Evolutionary conservation across 805 yeast genomes (phyloP).

Genomic region (Vanderwaltozyma polyspora): DNA sequence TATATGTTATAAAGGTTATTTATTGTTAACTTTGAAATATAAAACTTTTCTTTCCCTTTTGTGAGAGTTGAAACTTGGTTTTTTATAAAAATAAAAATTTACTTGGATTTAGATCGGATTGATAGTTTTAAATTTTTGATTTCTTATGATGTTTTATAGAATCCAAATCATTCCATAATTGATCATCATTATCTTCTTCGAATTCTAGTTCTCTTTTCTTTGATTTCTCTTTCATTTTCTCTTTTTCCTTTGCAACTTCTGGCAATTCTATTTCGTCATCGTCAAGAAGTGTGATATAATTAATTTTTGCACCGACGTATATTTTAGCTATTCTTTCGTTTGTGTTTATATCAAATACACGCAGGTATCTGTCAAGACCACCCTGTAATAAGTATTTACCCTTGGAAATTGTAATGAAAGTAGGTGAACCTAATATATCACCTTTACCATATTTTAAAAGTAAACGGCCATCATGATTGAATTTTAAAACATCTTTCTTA

Average conservation of each 20-base stretch:
- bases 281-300: conserved; percentile 14
- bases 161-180: conserved; percentile 23
- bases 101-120: too few species aligned
- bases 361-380: conserved; percentile 76
- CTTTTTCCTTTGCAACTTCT: conserved; percentile 11
- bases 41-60: too few species aligned
- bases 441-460: conserved; percentile 69
- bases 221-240: conserved; percentile 26
- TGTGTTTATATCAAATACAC: conserved; percentile 56
- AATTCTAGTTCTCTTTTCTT: conserved; percentile 26
- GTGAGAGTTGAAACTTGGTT: too few species aligned
- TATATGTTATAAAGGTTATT: too few species aligned
- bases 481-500: conserved; percentile 51
- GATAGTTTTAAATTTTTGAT: too few species aligned
- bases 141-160: conserved; percentile 2
- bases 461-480: conserved; percentile 40
- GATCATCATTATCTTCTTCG: conserved; percentile 27
- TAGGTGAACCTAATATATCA: conserved; percentile 50
- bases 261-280: conserved; percentile 30
- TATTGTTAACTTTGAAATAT: too few species aligned
- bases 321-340: conserved; percentile 57
- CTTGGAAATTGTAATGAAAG: conserved; percentile 14
- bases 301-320: conserved; percentile 61
- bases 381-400: conserved; percentile 54
- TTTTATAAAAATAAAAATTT: too few species aligned